Evolutionary conservation across 2,329 filamentous ascomycete species (phyloP).

Genomic region (Calonectria multiphialidica): DNA sequence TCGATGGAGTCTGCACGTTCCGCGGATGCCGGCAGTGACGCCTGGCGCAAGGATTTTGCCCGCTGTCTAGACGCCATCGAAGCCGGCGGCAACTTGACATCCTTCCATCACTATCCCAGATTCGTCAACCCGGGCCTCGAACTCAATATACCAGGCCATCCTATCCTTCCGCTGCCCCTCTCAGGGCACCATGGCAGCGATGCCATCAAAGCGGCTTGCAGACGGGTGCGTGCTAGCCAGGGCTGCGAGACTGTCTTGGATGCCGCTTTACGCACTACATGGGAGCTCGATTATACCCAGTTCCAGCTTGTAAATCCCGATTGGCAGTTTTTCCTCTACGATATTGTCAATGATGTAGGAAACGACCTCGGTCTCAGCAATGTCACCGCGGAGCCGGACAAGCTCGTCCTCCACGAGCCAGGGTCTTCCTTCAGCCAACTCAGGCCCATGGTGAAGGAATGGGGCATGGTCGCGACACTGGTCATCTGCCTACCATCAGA

Average conservation of each 20-base stretch:
- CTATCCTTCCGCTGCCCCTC: constrained; percentile 16
- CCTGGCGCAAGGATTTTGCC: background rate
- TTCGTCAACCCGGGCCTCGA: constrained; percentile 27
- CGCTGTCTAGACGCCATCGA: constrained; percentile 13
- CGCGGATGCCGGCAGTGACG: background rate
- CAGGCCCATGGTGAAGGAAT: constrained; percentile 2
- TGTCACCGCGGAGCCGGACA: constrained; percentile 9
- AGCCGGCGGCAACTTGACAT: constrained; percentile 12
- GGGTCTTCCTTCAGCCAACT: constrained; percentile 25
- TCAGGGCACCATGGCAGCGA: constrained; percentile 4
- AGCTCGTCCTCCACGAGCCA: constrained; percentile 23
- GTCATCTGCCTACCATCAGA: constrained; percentile 25
- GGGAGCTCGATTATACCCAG: constrained; percentile 25
- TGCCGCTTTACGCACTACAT: constrained; percentile 13
- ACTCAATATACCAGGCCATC: constrained; percentile 13
- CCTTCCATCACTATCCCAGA: constrained; percentile 9
- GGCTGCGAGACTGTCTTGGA: constrained; percentile 16
- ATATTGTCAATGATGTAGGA: background rate
- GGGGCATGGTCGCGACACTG: constrained; percentile 20
- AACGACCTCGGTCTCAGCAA: constrained; percentile 5
- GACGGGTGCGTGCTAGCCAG: constrained; percentile 13
- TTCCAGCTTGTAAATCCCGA: constrained; percentile 17
- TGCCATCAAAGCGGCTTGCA: constrained; percentile 19
- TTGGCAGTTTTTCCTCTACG: constrained; percentile 10
- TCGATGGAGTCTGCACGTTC: background rate